Evolutionary conservation across 2,329 filamentous ascomycete genomes (phyloP), one percentile per base, ranked within the genome.

Genomic region (Penicillium sclerotigenum): DNA sequence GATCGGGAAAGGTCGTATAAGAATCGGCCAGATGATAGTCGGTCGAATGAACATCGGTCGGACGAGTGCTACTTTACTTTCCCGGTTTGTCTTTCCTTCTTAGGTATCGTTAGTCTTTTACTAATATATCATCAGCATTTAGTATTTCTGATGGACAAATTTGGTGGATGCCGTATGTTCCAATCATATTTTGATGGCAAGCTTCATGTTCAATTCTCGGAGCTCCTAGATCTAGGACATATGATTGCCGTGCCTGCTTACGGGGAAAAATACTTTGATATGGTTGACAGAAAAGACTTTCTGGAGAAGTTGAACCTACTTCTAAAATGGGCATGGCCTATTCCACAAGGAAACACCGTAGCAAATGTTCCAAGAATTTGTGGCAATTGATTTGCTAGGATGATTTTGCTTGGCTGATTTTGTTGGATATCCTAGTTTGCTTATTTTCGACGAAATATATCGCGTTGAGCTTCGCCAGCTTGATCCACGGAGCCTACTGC

Each of bases 151-250:
- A 40, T 49, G 47, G 36, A 49, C 47, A 20, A 29, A 31, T 40
- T 22, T 33, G 47, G 47, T 26, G 36, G 47, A 49, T 49, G 47
- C 34, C 34, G 47, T 31, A 49, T 49, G 36, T 49, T 49, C 11
- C 36, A 49, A 9, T 50, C 47, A 7, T 50, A 50, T 41, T 50
- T 50, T 50, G 37, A 50, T 50, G 47, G 47, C 37, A 50, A 50
- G 47, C 37, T 50, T 50, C 37, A 50, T 34, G 37, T 50, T 34
- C 37, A 50, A 41, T 50, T 50, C 47, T 50, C 47, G 28, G 37
- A 50, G 47, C 28, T 50, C 37, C 47, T 50, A 41, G 47, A 50
- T 50, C 37, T 50, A 41, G 47, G 36, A 50, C 37, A 42, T 24
- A 50, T 41, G 47, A 50, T 41, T 50, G 26, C 36, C 28, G 36